Evolutionary conservation across 2,329 filamentous ascomycete species (phyloP).

Genomic region (Venturia asperata): DNA sequence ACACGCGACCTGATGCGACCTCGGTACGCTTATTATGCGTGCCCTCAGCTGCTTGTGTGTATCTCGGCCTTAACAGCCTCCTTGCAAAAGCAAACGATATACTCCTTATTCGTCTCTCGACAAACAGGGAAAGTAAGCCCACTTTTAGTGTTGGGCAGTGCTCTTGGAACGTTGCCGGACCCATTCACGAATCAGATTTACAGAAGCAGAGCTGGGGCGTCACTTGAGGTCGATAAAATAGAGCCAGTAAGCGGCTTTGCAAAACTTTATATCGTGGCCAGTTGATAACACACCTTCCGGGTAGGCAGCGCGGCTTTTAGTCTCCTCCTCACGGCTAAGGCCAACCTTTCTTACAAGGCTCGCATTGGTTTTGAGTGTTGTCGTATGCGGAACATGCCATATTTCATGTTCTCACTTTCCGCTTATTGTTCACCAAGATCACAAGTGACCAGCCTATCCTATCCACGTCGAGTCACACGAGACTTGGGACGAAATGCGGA

Average conservation of each 20-base stretch:
- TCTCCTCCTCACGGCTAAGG: not conserved
- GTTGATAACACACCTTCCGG: not conserved
- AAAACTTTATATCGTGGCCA: not conserved
- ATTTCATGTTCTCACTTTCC: not conserved
- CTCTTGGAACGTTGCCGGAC: not conserved
- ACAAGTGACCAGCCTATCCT: conserved; percentile 1
- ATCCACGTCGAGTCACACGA: conserved; percentile 3
- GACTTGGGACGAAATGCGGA: not conserved
- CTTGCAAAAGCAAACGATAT: conserved; percentile 7
- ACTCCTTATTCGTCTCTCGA: not conserved
- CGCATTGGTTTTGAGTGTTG: not conserved
- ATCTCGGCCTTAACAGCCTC: conserved; percentile 4
- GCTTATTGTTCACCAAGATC: not conserved
- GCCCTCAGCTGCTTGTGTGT: not conserved
- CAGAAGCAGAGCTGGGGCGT: not conserved
- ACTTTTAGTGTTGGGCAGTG: not conserved
- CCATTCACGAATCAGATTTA: conserved; percentile 1
- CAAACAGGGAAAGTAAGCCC: not conserved
- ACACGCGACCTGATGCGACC: conserved; percentile 1
- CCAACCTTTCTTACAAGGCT: not conserved
- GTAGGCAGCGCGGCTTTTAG: not conserved
- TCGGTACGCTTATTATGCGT: conserved; percentile 12
- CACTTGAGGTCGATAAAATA: not conserved
- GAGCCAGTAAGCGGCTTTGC: not conserved
- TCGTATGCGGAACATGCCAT: not conserved